Evolutionary conservation across 805 yeast genomes (phyloP).

Genomic region (Zygoascus flipseniorum): DNA sequence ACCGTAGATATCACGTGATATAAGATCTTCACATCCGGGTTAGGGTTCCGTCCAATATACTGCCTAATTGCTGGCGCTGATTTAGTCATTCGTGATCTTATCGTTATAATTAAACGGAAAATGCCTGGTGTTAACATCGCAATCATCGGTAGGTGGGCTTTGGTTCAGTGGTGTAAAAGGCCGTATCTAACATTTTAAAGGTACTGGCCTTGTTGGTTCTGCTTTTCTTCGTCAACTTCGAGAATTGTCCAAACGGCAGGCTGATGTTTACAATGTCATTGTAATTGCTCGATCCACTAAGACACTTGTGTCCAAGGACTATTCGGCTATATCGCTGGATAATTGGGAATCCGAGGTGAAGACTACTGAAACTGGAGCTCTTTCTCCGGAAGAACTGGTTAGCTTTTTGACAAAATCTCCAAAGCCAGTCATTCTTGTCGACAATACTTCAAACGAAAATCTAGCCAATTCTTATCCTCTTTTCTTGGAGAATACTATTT

Average conservation of each 20-base stretch:
- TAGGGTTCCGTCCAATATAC: too few relatives aligned
- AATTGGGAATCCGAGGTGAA: slow-evolving; percentile 47
- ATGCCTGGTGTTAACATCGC: slow-evolving; percentile 49
- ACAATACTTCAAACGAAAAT: slow-evolving; percentile 81
- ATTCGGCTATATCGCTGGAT: slow-evolving; percentile 57
- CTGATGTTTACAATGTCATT: slow-evolving; percentile 70
- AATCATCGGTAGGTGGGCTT: slow-evolving; percentile 43
- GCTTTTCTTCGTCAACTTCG: slow-evolving; percentile 79
- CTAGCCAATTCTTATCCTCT: slow-evolving; percentile 72
- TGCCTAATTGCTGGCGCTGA: too few relatives aligned
- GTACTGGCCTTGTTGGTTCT: slow-evolving; percentile 93
- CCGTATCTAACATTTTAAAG: slow-evolving; percentile 26
- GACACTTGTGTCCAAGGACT: slow-evolving; percentile 61
- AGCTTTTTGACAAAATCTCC: slow-evolving; percentile 58
- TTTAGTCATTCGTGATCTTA: too few relatives aligned
- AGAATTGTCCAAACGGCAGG: slow-evolving; percentile 36
- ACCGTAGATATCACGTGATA: too few relatives aligned
- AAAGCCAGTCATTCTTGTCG: slow-evolving; percentile 74
- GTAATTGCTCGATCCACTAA: slow-evolving; percentile 68
- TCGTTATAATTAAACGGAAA: neutral
- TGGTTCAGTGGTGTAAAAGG: neutral
- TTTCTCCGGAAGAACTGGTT: slow-evolving; percentile 51
- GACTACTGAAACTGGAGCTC: slow-evolving; percentile 39
- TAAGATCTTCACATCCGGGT: too few relatives aligned
- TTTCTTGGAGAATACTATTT: slow-evolving; percentile 68